Percentiles rank a stretch among this genome's conserved stretches.
These are phyloP conservation scores for Trifolium subterraneum DNA, from an alignment of 306 rosid genomes.

Conservation along the genomic window DNA sequence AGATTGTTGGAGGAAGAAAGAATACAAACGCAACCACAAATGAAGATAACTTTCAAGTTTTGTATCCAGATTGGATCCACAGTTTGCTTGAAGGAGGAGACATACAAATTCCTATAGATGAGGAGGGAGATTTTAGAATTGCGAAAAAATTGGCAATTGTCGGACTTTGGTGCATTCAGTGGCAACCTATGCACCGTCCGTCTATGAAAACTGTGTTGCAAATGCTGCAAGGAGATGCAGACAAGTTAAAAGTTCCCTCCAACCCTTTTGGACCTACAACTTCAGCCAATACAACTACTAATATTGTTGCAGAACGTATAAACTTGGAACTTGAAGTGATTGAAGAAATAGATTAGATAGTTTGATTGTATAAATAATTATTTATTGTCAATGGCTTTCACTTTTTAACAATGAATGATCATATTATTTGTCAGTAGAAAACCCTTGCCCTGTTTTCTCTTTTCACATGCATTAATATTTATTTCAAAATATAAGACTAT, in stretches of 20 bases:
- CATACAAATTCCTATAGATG: slow-evolving; percentile 7
- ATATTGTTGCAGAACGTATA: background rate
- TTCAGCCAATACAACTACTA: background rate
- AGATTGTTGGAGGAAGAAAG: slow-evolving; percentile 25
- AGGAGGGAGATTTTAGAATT: background rate
- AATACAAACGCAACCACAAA: background rate
- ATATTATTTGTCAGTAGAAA: no score
- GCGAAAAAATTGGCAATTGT: slow-evolving; percentile 33
- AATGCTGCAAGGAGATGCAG: slow-evolving; percentile 18
- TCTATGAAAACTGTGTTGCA: slow-evolving; percentile 32
- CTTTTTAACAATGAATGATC: no score
- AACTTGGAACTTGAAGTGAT: background rate
- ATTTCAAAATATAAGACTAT: no score
- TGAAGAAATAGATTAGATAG: background rate
- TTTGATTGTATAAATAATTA: background rate
- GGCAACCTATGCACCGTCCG: slow-evolving; percentile 33
- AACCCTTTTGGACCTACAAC: slow-evolving; percentile 23
- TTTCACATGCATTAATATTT: no score
- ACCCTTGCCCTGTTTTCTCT: no score
- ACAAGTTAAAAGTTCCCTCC: background rate
- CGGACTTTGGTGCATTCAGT: slow-evolving; percentile 24
- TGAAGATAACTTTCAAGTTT: background rate
- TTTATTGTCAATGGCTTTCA: background rate
- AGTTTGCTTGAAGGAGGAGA: background rate
- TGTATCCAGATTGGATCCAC: slow-evolving; percentile 10